Evolutionary conservation across 257 asterid genomes (phyloP).

Genomic region (Cynanchum wilfordii): DNA sequence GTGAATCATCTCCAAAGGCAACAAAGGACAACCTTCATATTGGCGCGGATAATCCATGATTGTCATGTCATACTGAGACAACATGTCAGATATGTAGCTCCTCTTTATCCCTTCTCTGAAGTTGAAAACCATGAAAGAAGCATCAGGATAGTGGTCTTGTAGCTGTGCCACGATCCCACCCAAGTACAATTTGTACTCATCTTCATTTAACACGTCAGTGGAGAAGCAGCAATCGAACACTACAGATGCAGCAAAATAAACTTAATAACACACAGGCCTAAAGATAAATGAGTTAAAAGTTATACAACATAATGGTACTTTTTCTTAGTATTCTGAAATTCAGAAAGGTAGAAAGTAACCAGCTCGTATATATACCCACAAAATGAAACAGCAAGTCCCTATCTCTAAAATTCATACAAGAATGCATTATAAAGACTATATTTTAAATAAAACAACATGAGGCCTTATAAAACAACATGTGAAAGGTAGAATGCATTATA

Average conservation of each 20-base stretch:
- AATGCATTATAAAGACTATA: neutral
- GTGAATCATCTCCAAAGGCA: constrained; percentile 94
- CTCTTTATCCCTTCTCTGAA: constrained; percentile 86
- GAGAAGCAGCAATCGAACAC: constrained; percentile 99
- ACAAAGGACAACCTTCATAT: constrained; percentile 83
- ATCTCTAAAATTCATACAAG: neutral
- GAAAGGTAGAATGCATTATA: too few relatives aligned
- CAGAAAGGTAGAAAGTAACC: neutral
- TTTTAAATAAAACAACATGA: neutral
- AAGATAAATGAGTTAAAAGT: neutral
- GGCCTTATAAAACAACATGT: too few relatives aligned
- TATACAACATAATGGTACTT: neutral
- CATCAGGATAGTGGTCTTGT: constrained; percentile 95
- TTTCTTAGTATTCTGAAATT: neutral
- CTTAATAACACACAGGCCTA: neutral
- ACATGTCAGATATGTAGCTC: constrained; percentile 79
- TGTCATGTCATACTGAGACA: constrained; percentile 95
- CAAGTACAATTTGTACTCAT: constrained; percentile 80
- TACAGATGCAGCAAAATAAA: constrained; percentile 32
- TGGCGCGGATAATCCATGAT: constrained; percentile 98
- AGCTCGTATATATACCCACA: neutral
- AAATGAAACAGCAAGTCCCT: neutral
- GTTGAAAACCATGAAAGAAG: constrained; percentile 97
- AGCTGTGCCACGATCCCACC: constrained; percentile 96
- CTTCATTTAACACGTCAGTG: constrained; percentile 82